Evolutionary conservation across 1,284 basidiomycete genomes (phyloP).

Genomic region (Cryptococcus hybrid): DNA sequence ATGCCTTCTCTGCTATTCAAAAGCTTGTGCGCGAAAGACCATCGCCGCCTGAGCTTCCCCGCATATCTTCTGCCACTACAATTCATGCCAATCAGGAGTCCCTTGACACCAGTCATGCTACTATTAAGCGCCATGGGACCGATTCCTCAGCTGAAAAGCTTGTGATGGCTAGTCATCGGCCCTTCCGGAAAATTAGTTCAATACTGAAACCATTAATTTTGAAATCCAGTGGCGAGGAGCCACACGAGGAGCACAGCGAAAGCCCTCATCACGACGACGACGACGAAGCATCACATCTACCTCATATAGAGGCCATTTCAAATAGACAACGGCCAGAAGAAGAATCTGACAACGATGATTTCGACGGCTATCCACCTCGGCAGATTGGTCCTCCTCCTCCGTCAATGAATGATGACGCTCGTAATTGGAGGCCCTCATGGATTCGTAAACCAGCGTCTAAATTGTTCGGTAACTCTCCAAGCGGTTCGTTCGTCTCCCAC

Average conservation of each 20-base stretch:
- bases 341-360: slow-evolving; percentile 1
- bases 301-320: neutral
- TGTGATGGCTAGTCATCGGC: slow-evolving; percentile 19
- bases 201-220: slow-evolving; percentile 32
- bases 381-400: slow-evolving; percentile 33
- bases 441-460: slow-evolving; percentile 41
- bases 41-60: slow-evolving; percentile 18
- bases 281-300: no score
- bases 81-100: slow-evolving; percentile 7
- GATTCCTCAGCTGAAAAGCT: neutral
- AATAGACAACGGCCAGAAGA: neutral
- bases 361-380: slow-evolving; percentile 40
- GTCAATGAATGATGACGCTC: slow-evolving; percentile 24
- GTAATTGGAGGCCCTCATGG: slow-evolving; percentile 30
- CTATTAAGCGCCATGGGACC: slow-evolving; percentile 8
- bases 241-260: neutral
- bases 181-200: slow-evolving; percentile 25
- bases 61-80: slow-evolving; percentile 25
- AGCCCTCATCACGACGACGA: no score
- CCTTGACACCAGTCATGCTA: slow-evolving; percentile 14
- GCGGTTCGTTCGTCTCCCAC: slow-evolving; percentile 3
- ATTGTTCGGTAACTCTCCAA: slow-evolving; percentile 33
- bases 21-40: slow-evolving; percentile 60
- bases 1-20: slow-evolving; percentile 73
- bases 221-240: slow-evolving; percentile 7